These are phyloP conservation scores for Claviceps pazoutovae DNA, from an alignment of 2,329 filamentous ascomycete species.

Conservation along the genomic window DNA sequence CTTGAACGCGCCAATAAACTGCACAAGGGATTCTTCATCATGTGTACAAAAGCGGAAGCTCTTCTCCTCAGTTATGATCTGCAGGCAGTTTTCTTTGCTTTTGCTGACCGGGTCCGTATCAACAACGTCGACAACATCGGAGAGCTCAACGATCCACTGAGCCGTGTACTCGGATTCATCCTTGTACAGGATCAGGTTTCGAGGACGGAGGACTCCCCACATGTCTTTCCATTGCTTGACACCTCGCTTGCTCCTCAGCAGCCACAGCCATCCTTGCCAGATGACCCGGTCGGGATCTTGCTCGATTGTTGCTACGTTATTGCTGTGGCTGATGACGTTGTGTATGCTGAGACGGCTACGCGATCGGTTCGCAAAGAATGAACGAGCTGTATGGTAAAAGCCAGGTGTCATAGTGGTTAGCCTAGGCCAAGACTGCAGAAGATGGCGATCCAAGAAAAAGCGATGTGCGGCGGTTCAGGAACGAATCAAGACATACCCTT, in stretches of 20 bases:
- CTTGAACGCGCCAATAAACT: slow-evolving; percentile 83
- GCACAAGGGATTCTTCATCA: slow-evolving; percentile 69
- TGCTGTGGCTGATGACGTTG: slow-evolving; percentile 4
- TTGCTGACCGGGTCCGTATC: slow-evolving; percentile 80
- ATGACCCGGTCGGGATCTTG: slow-evolving; percentile 76
- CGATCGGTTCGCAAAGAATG: slow-evolving; percentile 31
- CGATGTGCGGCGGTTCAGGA: neutral
- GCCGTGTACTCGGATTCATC: slow-evolving; percentile 83
- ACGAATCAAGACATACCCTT: slow-evolving; percentile 18
- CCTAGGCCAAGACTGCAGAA: neutral
- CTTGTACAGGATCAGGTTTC: slow-evolving; percentile 82
- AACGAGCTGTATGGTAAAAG: too few species aligned
- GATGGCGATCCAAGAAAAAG: neutral
- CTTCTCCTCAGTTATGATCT: slow-evolving; percentile 89
- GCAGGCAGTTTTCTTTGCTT: slow-evolving; percentile 76
- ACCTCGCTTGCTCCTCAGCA: slow-evolving; percentile 68
- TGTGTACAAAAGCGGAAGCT: slow-evolving; percentile 62
- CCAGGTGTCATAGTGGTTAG: neutral
- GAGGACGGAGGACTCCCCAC: slow-evolving; percentile 81
- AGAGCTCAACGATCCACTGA: slow-evolving; percentile 65
- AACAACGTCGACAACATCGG: slow-evolving; percentile 73
- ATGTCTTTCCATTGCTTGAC: slow-evolving; percentile 88
- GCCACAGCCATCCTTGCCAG: slow-evolving; percentile 81
- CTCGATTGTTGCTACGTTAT: slow-evolving; percentile 26
- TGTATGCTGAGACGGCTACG: slow-evolving; percentile 47